A percentile compares a stretch with the other conserved stretches of the same genome.
Conservation (phyloP, 352 stramenopile genomes). For the Globisporangium nagaii region DNA sequence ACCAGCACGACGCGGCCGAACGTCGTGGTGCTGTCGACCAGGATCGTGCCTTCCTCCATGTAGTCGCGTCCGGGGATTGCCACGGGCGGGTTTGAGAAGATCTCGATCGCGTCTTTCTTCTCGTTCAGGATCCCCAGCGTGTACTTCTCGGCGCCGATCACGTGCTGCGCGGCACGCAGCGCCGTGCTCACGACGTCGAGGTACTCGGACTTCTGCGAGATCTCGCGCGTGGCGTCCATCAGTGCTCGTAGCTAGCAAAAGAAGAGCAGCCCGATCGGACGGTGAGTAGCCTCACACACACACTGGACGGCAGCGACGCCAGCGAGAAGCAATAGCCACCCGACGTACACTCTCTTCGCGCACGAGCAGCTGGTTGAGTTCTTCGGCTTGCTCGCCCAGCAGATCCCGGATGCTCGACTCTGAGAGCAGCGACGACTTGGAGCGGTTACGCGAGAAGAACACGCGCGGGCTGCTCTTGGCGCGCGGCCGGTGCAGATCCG, state of each 20-base stretch:
- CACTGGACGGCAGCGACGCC: too few species aligned
- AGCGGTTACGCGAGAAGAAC: conserved; percentile 29
- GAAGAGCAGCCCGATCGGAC: too few species aligned
- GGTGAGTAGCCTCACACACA: too few species aligned
- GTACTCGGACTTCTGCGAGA: conserved; percentile 50
- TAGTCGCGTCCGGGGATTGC: conserved; percentile 33
- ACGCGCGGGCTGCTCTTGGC: neutral
- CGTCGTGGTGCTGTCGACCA: conserved; percentile 55
- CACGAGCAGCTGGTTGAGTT: conserved; percentile 39
- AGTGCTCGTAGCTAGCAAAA: conserved; percentile 41
- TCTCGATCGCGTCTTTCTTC: conserved; percentile 51
- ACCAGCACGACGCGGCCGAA: conserved; percentile 69
- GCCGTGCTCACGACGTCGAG: conserved; percentile 48
- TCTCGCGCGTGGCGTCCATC: conserved; percentile 55
- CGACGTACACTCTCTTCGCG: conserved; percentile 47
- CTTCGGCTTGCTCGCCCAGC: conserved; percentile 43
- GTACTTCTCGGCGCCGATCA: conserved; percentile 51
- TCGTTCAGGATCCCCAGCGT: conserved; percentile 56
- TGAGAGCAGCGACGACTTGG: conserved; percentile 34
- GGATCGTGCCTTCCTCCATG: conserved; percentile 49
- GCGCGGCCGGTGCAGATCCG: conserved; percentile 13
- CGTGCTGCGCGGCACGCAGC: conserved; percentile 40
- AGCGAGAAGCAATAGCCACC: neutral
- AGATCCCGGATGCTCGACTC: conserved; percentile 46
- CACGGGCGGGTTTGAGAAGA: conserved; percentile 61